Base-by-base conservation (phyloP, 2,329 filamentous ascomycete genomes). In the Pestalotiopsis sp. region DNA sequence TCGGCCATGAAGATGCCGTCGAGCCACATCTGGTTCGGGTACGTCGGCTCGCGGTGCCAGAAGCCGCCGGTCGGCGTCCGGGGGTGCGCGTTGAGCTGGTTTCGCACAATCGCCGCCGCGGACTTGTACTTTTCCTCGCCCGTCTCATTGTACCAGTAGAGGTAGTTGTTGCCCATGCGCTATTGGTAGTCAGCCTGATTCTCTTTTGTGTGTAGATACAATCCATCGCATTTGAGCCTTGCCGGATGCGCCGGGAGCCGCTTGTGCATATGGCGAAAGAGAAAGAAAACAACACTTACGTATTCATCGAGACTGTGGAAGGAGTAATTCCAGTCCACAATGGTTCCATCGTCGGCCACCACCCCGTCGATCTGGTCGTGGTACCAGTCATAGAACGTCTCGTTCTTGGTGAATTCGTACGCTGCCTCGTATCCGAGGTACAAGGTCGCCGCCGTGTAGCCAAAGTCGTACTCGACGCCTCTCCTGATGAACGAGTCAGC, bases 1-100 rank as follows among this genome's bases (percentile, higher is more conserved):
- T 82, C 80, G 1, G 82, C 81, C 83, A 85, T 85, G 75, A 80
- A 86, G 24, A 85, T 84, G 1, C 86, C 86, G 70, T 87, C 85
- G 0, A 88, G 79, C 86, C 86, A 88, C 85, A 87, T 87, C 72
- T 88, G 75, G 56, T 77, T 66, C 1, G 75, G 72, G n/a, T 76
- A 76, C 9, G 66, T 78, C 76, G 39, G 83, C 76, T 79, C 74
- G 1, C 82, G 78, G 70, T 88, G 86, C 84, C 85, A 88, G 78
- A 88, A 85, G 1, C 86, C 86, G 9, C 86, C 86, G 0, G 79
- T 74, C 0, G 81, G 74, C 0, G 83, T 88, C 14, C 86, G 79
- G 4, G 84, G 84, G 68, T 85, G 84, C 40, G 78, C 75, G 68
- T 86, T 75, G 5, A 88, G 73, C 69, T 85, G 83, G 17, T 76